These are phyloP conservation scores for Endogone sp. DNA, from an alignment of 192 early-diverging fungal genomes.

Conservation along the genomic window DNA sequence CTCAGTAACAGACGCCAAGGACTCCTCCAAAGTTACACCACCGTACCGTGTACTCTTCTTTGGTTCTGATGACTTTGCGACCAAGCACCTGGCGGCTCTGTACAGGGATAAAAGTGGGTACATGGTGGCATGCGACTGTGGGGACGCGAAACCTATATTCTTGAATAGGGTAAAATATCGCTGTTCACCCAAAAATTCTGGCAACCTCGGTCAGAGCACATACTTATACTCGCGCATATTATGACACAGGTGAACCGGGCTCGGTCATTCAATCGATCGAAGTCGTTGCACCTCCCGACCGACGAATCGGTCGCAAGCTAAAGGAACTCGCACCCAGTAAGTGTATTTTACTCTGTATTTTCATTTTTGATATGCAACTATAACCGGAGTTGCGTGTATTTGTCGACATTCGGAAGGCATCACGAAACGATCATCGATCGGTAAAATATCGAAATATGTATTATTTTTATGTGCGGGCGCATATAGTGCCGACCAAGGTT, in stretches of 20 bases:
- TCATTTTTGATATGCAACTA: too few relatives aligned
- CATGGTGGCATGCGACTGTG: neutral
- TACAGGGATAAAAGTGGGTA: conserved; percentile 41
- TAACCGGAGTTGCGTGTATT: too few relatives aligned
- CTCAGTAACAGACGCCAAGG: too few relatives aligned
- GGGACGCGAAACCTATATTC: conserved; percentile 30
- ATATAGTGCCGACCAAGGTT: conserved; percentile 42
- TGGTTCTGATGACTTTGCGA: conserved; percentile 83
- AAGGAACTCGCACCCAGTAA: conserved; percentile 15
- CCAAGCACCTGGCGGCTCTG: conserved; percentile 53
- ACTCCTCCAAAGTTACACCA: too few relatives aligned
- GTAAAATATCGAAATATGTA: too few relatives aligned
- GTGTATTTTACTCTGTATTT: too few relatives aligned
- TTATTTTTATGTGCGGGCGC: too few relatives aligned
- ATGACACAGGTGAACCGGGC: conserved; percentile 23
- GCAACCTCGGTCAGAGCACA: too few relatives aligned
- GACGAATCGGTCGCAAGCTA: conserved; percentile 31
- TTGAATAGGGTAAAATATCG: too few relatives aligned
- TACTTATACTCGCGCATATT: conserved; percentile 14
- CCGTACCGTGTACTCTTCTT: conserved; percentile 67
- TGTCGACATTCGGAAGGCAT: neutral
- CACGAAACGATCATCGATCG: neutral
- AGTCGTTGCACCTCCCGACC: conserved; percentile 25
- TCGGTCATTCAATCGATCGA: conserved; percentile 17
- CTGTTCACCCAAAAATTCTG: too few relatives aligned